Base-by-base conservation (phyloP, 345 rosid genomes). In the Eucalyptus sp. region DNA sequence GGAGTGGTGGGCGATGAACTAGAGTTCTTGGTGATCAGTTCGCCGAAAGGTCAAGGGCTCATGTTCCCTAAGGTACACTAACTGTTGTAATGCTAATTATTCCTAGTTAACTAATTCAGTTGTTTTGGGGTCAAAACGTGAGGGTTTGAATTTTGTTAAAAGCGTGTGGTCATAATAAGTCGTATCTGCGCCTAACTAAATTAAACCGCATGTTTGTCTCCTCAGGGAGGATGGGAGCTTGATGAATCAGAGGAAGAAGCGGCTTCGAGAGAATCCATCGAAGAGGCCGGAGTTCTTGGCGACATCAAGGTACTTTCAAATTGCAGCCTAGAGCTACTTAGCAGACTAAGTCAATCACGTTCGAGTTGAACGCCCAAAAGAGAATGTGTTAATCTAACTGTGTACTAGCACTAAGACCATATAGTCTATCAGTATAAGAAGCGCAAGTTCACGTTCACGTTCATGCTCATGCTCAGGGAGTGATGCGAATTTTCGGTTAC, bases 141-240 rank as follows among this genome's bases (percentile, higher is more conserved):
- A n/a, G 87, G 87, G 44, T 12, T 86, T 51, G 87, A 29, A 18
- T 18, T 86, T n/a, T 49, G 20, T 86, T 86, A 56, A 29, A 49
- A 86, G 25, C 87, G 25, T 17, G 87, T 10, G 15, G 27, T 37
- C 83, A 18, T 76, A 76, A 37, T 37, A 76, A 37, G 27, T 37
- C 83, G 27, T 37, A 10, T 76, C 27, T 20, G 48, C 27, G 48
- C 83, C 83, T 76, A 17, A 37, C 83, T 37, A 29, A 76, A 76
- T 15, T 41, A 76, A 20, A 37, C 52, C 17, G 24, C 33, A 43
- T 56, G 50, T 29, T 43, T 15, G 58, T 18, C 33, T 86, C 52
- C 84, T 71, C 87, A 97, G 99, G 98, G 99, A 89, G 99, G 99
- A 58, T 97, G 99, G 99, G 99, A 97, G 90, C 92, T 97, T 58